A percentile compares a stretch with the other conserved stretches of the same genome.
Conservation (phyloP, 2,329 filamentous ascomycete genomes). For the Epichloe gansuensis region DNA sequence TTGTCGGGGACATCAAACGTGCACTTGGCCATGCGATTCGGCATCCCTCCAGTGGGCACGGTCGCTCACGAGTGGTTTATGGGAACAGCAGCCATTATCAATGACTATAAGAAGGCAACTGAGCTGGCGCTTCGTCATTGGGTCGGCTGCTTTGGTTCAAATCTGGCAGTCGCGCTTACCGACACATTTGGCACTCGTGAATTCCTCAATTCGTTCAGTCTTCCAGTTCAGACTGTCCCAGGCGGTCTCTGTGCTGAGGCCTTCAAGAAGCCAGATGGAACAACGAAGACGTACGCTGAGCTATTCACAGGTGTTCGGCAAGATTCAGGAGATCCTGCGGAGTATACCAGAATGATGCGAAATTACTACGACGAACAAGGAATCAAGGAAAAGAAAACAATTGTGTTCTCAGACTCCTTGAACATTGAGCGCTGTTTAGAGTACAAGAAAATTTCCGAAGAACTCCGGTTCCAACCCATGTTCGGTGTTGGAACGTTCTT, state of each 20-base stretch:
- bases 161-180: constrained; percentile 79
- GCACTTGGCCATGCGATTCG: constrained; percentile 89
- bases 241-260: constrained; percentile 28
- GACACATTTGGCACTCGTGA: constrained; percentile 91
- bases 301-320: constrained; percentile 76
- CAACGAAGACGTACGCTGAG: constrained; percentile 58
- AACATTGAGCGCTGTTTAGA: constrained; percentile 83
- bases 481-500: constrained; percentile 95
- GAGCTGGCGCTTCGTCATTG: constrained; percentile 77
- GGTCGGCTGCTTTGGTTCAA: constrained; percentile 78
- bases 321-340: constrained; percentile 74
- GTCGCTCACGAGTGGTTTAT: constrained; percentile 98
- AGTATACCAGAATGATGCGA: constrained; percentile 67
- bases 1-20: constrained; percentile 91
- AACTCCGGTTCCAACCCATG: constrained; percentile 66
- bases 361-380: constrained; percentile 66
- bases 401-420: constrained; percentile 92
- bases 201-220: constrained; percentile 75
- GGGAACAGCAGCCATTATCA: constrained; percentile 84
- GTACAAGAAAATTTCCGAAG: constrained; percentile 75
- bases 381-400: constrained; percentile 68
- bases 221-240: constrained; percentile 39
- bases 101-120: constrained; percentile 74
- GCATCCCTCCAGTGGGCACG: constrained; percentile 73
- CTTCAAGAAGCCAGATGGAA: constrained; percentile 26